Evolutionary conservation across 23 red algal genomes (phyloP), one percentile per base, ranked within the genome.

Genomic region (Gracilariopsis chorda): DNA sequence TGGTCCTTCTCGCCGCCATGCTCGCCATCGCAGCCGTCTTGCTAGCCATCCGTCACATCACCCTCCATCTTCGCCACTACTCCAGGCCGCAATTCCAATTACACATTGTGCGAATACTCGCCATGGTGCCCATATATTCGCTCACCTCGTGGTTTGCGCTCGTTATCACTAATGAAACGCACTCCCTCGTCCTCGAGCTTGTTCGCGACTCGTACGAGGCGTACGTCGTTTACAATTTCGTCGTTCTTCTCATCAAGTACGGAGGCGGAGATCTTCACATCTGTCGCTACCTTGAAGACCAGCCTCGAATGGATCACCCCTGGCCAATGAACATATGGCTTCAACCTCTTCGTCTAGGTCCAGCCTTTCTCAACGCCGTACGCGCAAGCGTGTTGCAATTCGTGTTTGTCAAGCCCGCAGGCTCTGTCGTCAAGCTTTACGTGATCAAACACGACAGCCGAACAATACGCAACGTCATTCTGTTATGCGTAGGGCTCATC

Each of bases 91-190:
- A 94, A 53, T 98, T 78, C 17, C 96, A 98, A 60, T 72, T 98
- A n/a, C 88, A 95, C 77, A 98, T 98, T 43, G 87, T 93, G 17
- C 96, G 96, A 20, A 95, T 98, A 33, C 71, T 98, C 12, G 92
- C 87, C 56, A 98, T 98, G 96, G 96, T 98, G 21, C 96, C 96
- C 23, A 74, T 98, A 20, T 98, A 98, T 72, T 98, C 96, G 28
- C 56, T 95, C 43, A 95, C 96, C 32, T 87, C 96, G 4, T 93
- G 67, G 63, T 77, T 93, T 20, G 84, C 96, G 35, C 92, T 98
- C 7, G 68, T 95, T 34, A 42, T 85, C 19, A 28, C 59, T 12
- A 80, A 70, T 47, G 92, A 91, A 69, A 58, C 71, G 29, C 71
- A 60, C 32, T 55, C 60, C 51, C 56, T 98, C 46, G 73, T 84